These are phyloP conservation scores for Arthrobotrys sphaeroides DNA, from an alignment of 2,329 filamentous ascomycete species.

Conservation along the genomic window DNA sequence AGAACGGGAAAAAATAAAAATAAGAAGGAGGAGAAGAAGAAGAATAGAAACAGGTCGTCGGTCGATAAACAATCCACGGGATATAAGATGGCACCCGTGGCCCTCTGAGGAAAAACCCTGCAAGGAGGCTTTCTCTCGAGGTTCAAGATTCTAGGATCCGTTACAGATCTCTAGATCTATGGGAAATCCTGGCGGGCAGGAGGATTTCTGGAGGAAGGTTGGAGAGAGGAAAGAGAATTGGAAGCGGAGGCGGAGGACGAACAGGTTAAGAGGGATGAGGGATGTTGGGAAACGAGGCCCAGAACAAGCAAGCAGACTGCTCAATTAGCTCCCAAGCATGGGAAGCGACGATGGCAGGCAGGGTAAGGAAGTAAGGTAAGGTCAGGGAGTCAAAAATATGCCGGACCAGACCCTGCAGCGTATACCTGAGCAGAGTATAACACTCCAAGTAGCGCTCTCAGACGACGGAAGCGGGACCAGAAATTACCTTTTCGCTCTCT, in stretches of 20 bases:
- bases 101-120: constrained; percentile 51
- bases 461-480: constrained; percentile 18
- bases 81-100: constrained; percentile 54
- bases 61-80: constrained; percentile 54
- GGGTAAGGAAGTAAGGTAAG: constrained; percentile 33
- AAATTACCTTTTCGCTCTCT: constrained; percentile 38
- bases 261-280: constrained; percentile 54
- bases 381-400: constrained; percentile 40
- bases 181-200: constrained; percentile 53
- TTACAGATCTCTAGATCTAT: constrained; percentile 51
- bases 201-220: constrained; percentile 36
- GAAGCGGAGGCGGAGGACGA: constrained; percentile 33
- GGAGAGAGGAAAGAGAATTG: constrained; percentile 34
- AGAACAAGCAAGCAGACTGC: constrained; percentile 35
- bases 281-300: constrained; percentile 55
- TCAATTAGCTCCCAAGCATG: constrained; percentile 27
- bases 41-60: constrained; percentile 4
- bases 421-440: constrained; percentile 10
- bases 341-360: constrained; percentile 51
- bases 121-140: constrained; percentile 52
- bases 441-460: constrained; percentile 1
- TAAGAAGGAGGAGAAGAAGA: constrained; percentile 27
- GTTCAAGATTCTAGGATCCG: constrained; percentile 46
- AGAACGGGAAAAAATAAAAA: constrained; percentile 10
- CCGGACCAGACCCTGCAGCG: constrained; percentile 46